phyloP scores from a whole-genome alignment of 2,329 filamentous ascomycete species.

The Leptographium procerum region DNA sequence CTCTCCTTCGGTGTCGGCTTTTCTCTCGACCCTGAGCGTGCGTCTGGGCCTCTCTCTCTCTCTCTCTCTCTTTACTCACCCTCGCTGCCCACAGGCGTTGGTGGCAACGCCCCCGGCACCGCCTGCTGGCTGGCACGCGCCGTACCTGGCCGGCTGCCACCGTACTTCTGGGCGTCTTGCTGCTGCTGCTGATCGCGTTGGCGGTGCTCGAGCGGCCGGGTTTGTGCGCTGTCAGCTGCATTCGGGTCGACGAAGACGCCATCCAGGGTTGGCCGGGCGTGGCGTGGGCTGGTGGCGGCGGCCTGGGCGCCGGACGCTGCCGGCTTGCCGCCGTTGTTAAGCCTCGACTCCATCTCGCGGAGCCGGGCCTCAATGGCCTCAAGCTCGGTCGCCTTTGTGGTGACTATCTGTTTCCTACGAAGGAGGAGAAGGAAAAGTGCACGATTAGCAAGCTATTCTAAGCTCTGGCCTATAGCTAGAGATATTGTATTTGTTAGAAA shows the following conservation, averaged over 20 bases:
- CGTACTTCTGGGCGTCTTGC: slow-evolving; percentile 20
- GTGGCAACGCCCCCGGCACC: slow-evolving; percentile 47
- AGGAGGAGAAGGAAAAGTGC: background rate
- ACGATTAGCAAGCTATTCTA: background rate
- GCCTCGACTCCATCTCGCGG: slow-evolving; percentile 71
- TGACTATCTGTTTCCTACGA: slow-evolving; percentile 66
- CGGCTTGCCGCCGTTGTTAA: slow-evolving; percentile 33
- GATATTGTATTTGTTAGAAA: background rate
- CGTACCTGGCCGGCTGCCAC: slow-evolving; percentile 42
- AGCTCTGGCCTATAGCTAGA: background rate
- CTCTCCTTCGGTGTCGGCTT: too few relatives aligned
- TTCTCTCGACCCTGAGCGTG: too few relatives aligned
- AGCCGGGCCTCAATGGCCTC: slow-evolving; percentile 76
- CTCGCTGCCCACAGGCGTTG: slow-evolving; percentile 50
- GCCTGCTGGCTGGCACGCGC: slow-evolving; percentile 36
- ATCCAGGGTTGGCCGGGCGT: slow-evolving; percentile 18
- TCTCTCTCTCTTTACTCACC: slow-evolving; percentile 28
- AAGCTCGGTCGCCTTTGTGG: slow-evolving; percentile 64
- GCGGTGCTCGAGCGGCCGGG: slow-evolving; percentile 11
- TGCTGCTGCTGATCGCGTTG: slow-evolving; percentile 6
- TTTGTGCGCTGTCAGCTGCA: slow-evolving; percentile 7
- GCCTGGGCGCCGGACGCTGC: background rate
- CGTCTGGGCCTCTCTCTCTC: background rate
- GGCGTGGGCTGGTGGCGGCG: slow-evolving; percentile 15
- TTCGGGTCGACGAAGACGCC: slow-evolving; percentile 15